Evolutionary conservation across 1,139 yeast species (phyloP).

Genomic region (Suhomyces anneliseae): DNA sequence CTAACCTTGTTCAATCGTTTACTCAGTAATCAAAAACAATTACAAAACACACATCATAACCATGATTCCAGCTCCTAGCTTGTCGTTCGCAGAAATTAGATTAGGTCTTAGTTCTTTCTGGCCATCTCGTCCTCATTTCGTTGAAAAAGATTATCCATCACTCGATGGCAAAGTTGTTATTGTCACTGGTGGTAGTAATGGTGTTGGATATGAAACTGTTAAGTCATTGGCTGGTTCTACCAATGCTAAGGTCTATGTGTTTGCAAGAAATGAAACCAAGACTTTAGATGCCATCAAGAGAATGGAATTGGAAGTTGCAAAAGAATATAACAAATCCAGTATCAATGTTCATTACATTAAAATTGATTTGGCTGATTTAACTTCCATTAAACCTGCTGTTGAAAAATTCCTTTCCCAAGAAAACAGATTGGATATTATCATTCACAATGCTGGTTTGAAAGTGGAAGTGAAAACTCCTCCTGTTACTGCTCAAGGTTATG

Average conservation of each 20-base stretch:
- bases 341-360: constrained; percentile 15
- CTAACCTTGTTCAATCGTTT: no score
- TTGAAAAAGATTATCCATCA: constrained; percentile 10
- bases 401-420: constrained; percentile 25
- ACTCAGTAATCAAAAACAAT: no score
- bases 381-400: constrained; percentile 42
- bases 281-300: constrained; percentile 17
- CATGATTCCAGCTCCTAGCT: no score
- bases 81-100: no score
- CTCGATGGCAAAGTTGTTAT: constrained; percentile 22
- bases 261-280: constrained; percentile 20
- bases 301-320: constrained; percentile 11
- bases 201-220: constrained; percentile 18
- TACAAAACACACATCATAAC: no score
- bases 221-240: constrained; percentile 13
- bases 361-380: constrained; percentile 47
- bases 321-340: constrained; percentile 7
- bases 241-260: constrained; percentile 17
- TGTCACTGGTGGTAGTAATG: constrained; percentile 24
- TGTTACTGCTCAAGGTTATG: constrained; percentile 36
- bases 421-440: constrained; percentile 38
- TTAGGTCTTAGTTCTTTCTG: no score
- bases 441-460: constrained; percentile 55
- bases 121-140: no score
- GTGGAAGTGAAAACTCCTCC: constrained; percentile 31